Evolutionary conservation across 768 basidiomycete species (phyloP), one percentile per base, ranked within the genome.

Genomic region (Lactifluus subvellereus): DNA sequence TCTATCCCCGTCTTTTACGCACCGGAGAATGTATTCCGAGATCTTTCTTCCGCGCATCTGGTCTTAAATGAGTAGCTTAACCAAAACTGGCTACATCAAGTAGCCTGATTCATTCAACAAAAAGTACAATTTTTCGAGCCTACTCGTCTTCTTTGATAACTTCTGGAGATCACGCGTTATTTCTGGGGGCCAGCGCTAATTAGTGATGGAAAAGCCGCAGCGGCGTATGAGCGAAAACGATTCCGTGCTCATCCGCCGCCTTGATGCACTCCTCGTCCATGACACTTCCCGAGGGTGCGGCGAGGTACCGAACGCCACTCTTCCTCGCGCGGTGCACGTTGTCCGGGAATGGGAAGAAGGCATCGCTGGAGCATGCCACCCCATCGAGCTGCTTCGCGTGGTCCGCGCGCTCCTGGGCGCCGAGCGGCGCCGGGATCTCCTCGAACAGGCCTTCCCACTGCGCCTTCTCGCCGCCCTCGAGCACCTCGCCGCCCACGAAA

Each of bases 321-420:
- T 90, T 88, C 74, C 83, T 81, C 55, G 93, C 91, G 50, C 97
- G 82, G 72, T 98, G 91, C 38, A 99, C 96, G 69, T 98, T 99
- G 72, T 99, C 97, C 13, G 96, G 84, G 85, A 98, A 98, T 18
- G 97, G 97, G 94, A 98, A 98, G 83, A 99, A 99, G 55, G 96
- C 97, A 68, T 99, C 97, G 64, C 92, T 94, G 37, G 91, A 91
- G 76, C 97, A 96, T 6, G 90, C 86, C 55, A 98, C 96, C 22
- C 85, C 90, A 63, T 88, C 86, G 60, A 98, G 77, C 76, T 87
- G 77, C 51, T 69, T 74, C 55, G 84, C 84, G 84, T 94, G 95
- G 57, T 83, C 82, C 70, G 79, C 83, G 72, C 83, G 87, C 76
- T 97, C 94, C 64, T 79, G 79, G 16, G 77, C 80, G 16, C 76